Base-by-base conservation (phyloP, 768 basidiomycete genomes). In the Gloeopeniophorella convolvens region DNA sequence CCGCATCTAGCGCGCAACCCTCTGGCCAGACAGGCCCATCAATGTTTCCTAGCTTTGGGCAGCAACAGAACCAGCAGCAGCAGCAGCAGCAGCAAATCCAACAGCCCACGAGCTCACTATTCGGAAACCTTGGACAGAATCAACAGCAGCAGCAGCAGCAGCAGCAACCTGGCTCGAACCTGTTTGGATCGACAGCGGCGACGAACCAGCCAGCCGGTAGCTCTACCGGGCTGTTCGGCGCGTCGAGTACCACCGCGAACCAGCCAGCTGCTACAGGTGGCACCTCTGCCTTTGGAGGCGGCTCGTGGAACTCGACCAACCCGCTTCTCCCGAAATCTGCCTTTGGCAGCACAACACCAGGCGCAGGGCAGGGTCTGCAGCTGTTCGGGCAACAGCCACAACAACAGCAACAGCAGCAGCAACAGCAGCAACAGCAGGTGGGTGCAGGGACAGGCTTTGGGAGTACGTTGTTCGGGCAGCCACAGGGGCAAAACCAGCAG, bases 41-140 rank as follows among this genome's bases (percentile, higher is more conserved):
- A 58, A 46, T 44, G 28, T 50, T 50, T 35, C 37, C 49, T 18
- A 35, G 42, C 5, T 50, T 50, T 23, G 35, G 35, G 28, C 59
- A 62, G 30, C 62, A 61, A 32, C 66, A 66, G 48, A 33, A 39
- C 10, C 67, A 65, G n/a, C n/a, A n/a, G n/a, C n/a, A n/a, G n/a
- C n/a, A n/a, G n/a, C n/a, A n/a, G n/a, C n/a, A n/a, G n/a, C n/a
- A n/a, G n/a, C n/a, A n/a, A n/a, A n/a, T n/a, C n/a, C n/a, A n/a
- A n/a, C n/a, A n/a, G 52, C 59, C 61, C 15, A 31, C 63, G 5
- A 62, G 42, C 8, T 58, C 62, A 34, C 49, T 67, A 12, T 66
- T 65, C 48, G 62, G 62, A 1, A 51, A 54, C 39, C 16, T 34
- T 26, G 51, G 50, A 11, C 59, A 61, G 40, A 50, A 52, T 40